Evolutionary conservation across 2,329 filamentous ascomycete genomes (phyloP), one percentile per base, ranked within the genome.

Genomic region (Fusarium stilboides): DNA sequence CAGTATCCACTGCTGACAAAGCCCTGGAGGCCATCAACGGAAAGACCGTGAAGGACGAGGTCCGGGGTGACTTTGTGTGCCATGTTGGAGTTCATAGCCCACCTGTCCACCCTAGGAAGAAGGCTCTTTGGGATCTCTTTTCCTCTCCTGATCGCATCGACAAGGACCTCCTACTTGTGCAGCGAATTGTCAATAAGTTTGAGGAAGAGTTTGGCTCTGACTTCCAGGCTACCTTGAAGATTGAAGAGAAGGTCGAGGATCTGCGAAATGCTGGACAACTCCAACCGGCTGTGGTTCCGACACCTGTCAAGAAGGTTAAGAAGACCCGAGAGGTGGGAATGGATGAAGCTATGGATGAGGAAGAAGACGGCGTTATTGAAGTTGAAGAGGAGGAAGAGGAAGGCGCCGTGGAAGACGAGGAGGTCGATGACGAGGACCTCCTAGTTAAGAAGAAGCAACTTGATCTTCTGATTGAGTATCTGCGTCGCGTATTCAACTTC

Each of bases 51-150:
- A 94, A 97, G 75, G 96, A 99, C 76, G 92, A 97, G 71, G 90
- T 92, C 47, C 92, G 95, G 52, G 96, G 96, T 40, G 96, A 99
- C 78, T 99, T 99, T 78, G 95, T 95, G 31, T 98, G 96, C 77
- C 96, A 99, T 76, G 96, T 98, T 50, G 96, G 96, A 62, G 92
- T 99, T 22, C 96, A 99, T 80, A 94, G 94, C 65, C 94, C 96
- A 6, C 94, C 95, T 4, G 87, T 87, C 37, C 90, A 94, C 58
- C 93, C 94, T 3, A 87, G 95, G 57, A 98, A 97, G 85, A 98
- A 98, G 83, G 95, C 95, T 0, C 83, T 98, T 4, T 98, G 95
- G 95, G 95, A 98, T 79, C 84, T 98, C 10, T 98, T 98, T 77
- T 98, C 95, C 4, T 91, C 94, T 0, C 94, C 96, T 0, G 95